phyloP scores from a whole-genome alignment of 1,284 basidiomycete genomes.

The Apiotrichum gracile region DNA sequence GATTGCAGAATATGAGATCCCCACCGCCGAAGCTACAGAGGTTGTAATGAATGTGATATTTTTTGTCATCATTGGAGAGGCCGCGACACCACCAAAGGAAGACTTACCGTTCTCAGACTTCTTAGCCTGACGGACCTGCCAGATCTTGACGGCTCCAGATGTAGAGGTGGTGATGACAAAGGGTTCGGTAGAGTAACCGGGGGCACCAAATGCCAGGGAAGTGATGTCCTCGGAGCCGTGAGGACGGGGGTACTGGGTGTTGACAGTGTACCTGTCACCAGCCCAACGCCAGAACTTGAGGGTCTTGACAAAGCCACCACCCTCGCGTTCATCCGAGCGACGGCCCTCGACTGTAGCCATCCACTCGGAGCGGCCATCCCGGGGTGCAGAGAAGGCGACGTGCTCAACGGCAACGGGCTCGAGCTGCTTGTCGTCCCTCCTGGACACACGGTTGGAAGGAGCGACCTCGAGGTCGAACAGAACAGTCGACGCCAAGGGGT shows the following conservation, averaged over 20 bases:
- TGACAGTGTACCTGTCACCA: conserved; percentile 53
- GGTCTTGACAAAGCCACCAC: conserved; percentile 59
- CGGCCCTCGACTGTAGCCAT: conserved; percentile 86
- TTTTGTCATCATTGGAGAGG: conserved; percentile 38
- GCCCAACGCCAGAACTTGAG: conserved; percentile 77
- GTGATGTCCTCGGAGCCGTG: conserved; percentile 66
- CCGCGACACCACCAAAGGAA: not conserved
- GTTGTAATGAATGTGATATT: conserved; percentile 47
- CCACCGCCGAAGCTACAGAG: conserved; percentile 33
- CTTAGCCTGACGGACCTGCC: conserved; percentile 44
- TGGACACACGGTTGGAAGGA: conserved; percentile 84
- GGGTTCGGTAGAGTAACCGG: conserved; percentile 24
- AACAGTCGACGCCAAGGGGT: conserved; percentile 64
- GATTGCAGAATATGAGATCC: conserved; percentile 48
- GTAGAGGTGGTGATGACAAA: conserved; percentile 46
- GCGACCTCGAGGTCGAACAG: conserved; percentile 86
- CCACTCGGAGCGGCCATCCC: conserved; percentile 59
- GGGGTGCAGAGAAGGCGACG: conserved; percentile 57
- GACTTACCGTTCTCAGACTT: conserved; percentile 42
- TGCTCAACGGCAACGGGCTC: conserved; percentile 72
- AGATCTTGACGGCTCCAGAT: conserved; percentile 48
- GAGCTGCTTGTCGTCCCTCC: conserved; percentile 70
- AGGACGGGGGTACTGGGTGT: conserved; percentile 85
- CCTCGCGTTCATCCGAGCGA: conserved; percentile 56
- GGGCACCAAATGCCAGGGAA: conserved; percentile 58